These are phyloP conservation scores for Phyllosticta citribraziliensis DNA, from an alignment of 2,329 filamentous ascomycete genomes.

Conservation along the genomic window DNA sequence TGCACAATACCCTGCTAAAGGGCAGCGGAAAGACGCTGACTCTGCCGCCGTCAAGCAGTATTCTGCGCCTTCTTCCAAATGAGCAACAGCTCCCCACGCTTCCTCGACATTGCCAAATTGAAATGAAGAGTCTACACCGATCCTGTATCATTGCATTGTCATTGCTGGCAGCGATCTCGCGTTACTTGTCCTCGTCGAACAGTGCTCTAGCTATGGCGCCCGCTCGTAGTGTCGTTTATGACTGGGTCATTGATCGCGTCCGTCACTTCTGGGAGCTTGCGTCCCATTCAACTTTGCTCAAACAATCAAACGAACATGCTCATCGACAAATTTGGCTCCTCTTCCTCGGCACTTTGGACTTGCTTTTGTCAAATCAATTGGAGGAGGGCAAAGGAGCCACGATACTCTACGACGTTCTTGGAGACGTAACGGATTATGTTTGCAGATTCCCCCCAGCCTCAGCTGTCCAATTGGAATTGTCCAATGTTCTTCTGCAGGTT, in stretches of 20 bases:
- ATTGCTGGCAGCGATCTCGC: not conserved
- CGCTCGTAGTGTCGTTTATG: not conserved
- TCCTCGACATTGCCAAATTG: conserved; percentile 30
- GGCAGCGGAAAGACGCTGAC: conserved; percentile 12
- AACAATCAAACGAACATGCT: not conserved
- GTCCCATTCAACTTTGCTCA: not conserved
- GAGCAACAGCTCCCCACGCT: conserved; percentile 31
- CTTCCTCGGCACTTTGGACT: not conserved
- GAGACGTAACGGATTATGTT: not conserved
- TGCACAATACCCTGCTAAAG: conserved; percentile 14
- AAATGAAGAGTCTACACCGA: conserved; percentile 17
- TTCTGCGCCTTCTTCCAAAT: conserved; percentile 28
- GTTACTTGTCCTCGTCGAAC: not conserved
- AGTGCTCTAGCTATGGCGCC: not conserved
- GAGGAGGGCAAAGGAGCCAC: not conserved
- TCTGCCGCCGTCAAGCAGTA: conserved; percentile 31
- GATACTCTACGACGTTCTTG: not conserved
- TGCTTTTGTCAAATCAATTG: not conserved
- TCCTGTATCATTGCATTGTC: conserved; percentile 20
- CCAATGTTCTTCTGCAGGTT: not conserved
- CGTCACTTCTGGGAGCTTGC: not conserved
- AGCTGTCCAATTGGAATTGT: not conserved
- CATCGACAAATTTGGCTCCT: not conserved
- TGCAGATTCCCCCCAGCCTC: not conserved
- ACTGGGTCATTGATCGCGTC: not conserved